Evolutionary conservation across 23 red algal genomes (phyloP).

Genomic region (Chondrus crispus): DNA sequence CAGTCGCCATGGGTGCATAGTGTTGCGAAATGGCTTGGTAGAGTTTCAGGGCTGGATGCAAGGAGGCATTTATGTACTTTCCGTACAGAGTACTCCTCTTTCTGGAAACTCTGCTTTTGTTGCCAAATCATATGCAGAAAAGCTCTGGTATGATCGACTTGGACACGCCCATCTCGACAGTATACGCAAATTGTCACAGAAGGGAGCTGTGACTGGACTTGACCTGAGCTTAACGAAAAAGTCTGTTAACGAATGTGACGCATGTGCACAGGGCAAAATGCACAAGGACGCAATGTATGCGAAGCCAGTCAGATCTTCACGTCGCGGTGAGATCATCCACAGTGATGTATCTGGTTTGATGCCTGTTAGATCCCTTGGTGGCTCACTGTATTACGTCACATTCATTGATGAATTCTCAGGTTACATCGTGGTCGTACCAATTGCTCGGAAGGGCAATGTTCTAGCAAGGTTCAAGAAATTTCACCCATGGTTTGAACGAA

Average conservation of each 20-base stretch:
- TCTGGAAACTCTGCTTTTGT: neutral
- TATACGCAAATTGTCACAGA: neutral
- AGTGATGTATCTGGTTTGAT: neutral
- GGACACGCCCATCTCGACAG: neutral
- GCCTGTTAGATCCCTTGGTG: neutral
- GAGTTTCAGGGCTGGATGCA: neutral
- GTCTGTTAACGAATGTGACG: neutral
- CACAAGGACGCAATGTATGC: neutral
- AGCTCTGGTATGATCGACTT: neutral
- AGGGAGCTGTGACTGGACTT: neutral
- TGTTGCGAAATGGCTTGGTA: neutral
- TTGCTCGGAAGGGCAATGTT: neutral
- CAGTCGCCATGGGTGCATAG: neutral
- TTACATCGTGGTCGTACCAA: neutral
- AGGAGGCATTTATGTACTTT: neutral
- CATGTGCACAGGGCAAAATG: neutral
- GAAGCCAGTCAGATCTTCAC: neutral
- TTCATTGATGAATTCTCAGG: constrained; percentile 13
- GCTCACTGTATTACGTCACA: neutral
- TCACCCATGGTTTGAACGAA: neutral
- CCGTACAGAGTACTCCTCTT: neutral
- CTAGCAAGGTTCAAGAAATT: neutral
- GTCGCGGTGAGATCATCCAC: neutral
- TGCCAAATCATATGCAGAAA: neutral
- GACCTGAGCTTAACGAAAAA: neutral